Evolutionary conservation across 2,329 filamentous ascomycete genomes (phyloP), one percentile per base, ranked within the genome.

Genomic region (Trichoderma brevicompactum): DNA sequence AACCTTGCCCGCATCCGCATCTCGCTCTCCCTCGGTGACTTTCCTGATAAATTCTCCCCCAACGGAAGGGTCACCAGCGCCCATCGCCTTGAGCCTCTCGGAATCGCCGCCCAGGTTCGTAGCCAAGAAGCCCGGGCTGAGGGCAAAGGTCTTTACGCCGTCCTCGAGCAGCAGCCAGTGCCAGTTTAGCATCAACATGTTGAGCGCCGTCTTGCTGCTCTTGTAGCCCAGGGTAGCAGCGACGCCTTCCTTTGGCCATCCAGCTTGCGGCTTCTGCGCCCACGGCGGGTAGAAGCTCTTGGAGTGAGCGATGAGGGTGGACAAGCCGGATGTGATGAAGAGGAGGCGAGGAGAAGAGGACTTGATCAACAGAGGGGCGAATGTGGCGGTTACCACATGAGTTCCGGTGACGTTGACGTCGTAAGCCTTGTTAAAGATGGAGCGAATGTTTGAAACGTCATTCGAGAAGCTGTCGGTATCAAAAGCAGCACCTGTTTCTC

Each of bases 161-260:
- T 86, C 83, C 1, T 78, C 76, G 52, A 73, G 76, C 34, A 86
- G 72, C 1, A 77, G 67, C 41, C 79, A 73, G 40, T 73, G 67
- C 81, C 82, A 86, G 13, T 81, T 77, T 53, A 83, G 46, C 71
- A 74, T 71, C 32, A 70, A 55, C 73, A 76, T 74, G 66, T 74
- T 75, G 49, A 75, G 68, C 1, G 69, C 73, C 6, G 69, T 59
- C 66, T 75, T 75, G 60, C 69, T 66, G 10, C 68, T 66, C 5
- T 68, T 67, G 55, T 75, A 75, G 12, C 70, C 71, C 44, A 67
- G 23, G 12, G 28, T 50, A 3, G 50, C 60, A 2, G 67, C 65
- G 7, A 82, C 79, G 64, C 82, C 41, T 74, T 83, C 84, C 73
- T 85, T 84, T 1, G 82, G 82, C 82, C 83, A 85, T 0, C 82